Percentiles rank a stretch among this genome's conserved stretches.
Evolutionary conservation across 495 filamentous ascomycete genomes (phyloP).

Genomic region (Amorphotheca resinae): DNA sequence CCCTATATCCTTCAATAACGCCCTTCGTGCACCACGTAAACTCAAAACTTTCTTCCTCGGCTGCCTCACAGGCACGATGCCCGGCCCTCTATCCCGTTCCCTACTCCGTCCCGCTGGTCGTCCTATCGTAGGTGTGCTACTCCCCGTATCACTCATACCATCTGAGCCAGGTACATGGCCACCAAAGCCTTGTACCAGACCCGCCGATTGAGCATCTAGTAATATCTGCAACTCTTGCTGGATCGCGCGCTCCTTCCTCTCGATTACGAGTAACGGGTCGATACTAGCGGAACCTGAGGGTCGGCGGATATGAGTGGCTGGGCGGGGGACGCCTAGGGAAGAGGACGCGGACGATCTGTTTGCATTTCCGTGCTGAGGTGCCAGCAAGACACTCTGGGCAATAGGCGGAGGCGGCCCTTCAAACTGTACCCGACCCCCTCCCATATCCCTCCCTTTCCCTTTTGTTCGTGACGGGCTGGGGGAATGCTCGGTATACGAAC

Average conservation of each 20-base stretch:
- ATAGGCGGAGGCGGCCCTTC: constrained; percentile 19
- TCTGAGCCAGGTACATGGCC: constrained; percentile 17
- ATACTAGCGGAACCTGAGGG: neutral
- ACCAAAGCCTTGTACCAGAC: constrained; percentile 34
- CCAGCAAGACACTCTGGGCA: constrained; percentile 5
- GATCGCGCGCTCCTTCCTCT: constrained; percentile 46
- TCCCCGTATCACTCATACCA: constrained; percentile 24
- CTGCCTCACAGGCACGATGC: constrained; percentile 51
- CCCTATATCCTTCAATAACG: constrained; percentile 57
- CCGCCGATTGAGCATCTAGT: constrained; percentile 75
- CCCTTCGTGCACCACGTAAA: constrained; percentile 54
- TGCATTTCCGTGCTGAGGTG: neutral
- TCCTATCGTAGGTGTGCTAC: constrained; percentile 24
- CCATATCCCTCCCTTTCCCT: neutral
- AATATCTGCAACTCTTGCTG: constrained; percentile 66
- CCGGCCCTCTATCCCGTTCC: constrained; percentile 21
- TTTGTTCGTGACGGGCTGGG: constrained; percentile 3
- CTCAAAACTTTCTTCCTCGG: constrained; percentile 41
- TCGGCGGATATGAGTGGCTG: too few species aligned
- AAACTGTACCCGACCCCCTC: constrained; percentile 13
- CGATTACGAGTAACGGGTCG: constrained; percentile 21
- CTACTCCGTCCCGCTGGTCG: constrained; percentile 1
- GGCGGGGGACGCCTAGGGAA: neutral
- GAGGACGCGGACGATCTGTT: neutral
- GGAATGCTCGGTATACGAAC: constrained; percentile 1